phyloP scores from a whole-genome alignment of 2,329 filamentous ascomycete species.

The Truncatella angustata region DNA sequence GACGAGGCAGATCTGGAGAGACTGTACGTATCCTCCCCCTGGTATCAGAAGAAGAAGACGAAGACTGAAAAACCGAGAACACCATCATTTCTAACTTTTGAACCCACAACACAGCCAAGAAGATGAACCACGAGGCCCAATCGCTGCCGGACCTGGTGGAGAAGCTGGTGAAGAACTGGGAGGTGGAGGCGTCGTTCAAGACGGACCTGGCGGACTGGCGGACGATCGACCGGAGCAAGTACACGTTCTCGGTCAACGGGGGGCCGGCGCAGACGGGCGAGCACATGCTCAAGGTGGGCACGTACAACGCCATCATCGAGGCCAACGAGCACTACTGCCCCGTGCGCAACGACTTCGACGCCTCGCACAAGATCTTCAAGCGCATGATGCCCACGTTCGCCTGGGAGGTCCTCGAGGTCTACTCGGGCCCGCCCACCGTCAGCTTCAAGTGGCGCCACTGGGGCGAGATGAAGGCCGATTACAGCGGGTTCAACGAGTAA shows the following conservation, averaged over 20 bases:
- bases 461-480: conserved; percentile 66
- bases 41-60: too few species aligned
- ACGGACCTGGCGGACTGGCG: conserved; percentile 61
- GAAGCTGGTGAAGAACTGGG: conserved; percentile 73
- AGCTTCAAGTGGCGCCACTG: conserved; percentile 67
- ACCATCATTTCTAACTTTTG: neutral
- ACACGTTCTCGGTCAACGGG: conserved; percentile 64
- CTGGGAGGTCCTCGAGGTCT: conserved; percentile 71
- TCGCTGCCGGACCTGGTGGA: conserved; percentile 61
- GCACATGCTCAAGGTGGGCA: conserved; percentile 66
- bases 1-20: conserved; percentile 56
- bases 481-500: conserved; percentile 62
- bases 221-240: conserved; percentile 58
- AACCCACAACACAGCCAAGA: conserved; percentile 52
- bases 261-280: conserved; percentile 54
- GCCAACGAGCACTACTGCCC: conserved; percentile 65
- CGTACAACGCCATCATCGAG: conserved; percentile 66
- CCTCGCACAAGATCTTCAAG: conserved; percentile 71
- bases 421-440: conserved; percentile 61
- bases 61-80: too few species aligned
- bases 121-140: conserved; percentile 50
- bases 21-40: conserved; percentile 52
- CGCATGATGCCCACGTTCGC: conserved; percentile 72
- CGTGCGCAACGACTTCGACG: conserved; percentile 57
- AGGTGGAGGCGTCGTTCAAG: conserved; percentile 70